These are phyloP conservation scores for Akanthomyces lecanii DNA, from an alignment of 2,329 filamentous ascomycete species.

Conservation along the genomic window DNA sequence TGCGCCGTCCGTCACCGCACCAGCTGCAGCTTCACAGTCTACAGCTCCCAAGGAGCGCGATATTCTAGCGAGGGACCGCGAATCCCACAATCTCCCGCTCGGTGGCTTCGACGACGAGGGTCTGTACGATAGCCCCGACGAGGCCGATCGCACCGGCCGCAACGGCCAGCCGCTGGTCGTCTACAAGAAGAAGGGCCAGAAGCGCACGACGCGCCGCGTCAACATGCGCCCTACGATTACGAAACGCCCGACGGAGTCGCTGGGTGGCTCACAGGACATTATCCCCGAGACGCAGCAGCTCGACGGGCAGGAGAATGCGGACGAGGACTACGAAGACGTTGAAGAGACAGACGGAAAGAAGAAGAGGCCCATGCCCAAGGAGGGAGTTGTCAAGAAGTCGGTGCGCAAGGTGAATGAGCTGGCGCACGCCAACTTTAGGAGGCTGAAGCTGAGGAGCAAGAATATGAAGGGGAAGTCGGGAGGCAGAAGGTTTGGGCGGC, in stretches of 20 bases:
- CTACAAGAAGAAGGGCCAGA: constrained; percentile 82
- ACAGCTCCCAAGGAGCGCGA: constrained; percentile 27
- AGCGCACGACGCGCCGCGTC: constrained; percentile 66
- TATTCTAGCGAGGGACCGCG: constrained; percentile 42
- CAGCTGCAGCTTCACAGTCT: constrained; percentile 8
- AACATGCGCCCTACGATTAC: constrained; percentile 56
- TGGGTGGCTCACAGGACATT: constrained; percentile 29
- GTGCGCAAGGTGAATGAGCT: constrained; percentile 59
- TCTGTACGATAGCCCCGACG: constrained; percentile 50
- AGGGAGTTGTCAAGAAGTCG: constrained; percentile 46
- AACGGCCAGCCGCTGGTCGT: constrained; percentile 56
- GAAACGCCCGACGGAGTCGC: constrained; percentile 41
- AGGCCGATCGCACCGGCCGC: constrained; percentile 46
- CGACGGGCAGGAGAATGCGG: constrained; percentile 9
- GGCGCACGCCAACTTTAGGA: constrained; percentile 63
- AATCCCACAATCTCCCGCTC: constrained; percentile 41
- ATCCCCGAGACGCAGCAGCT: constrained; percentile 28
- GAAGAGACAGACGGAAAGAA: constrained; percentile 26
- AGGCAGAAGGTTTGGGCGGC: constrained; percentile 33
- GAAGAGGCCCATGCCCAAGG: constrained; percentile 28
- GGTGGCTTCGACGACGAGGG: constrained; percentile 62
- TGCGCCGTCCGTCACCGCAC: constrained; percentile 23
- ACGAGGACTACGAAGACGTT: constrained; percentile 17
- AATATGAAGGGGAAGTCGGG: constrained; percentile 55
- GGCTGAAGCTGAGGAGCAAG: constrained; percentile 58